Conservation (phyloP, 2,329 filamentous ascomycete genomes). For the Teratosphaeriaceae sp. region DNA sequence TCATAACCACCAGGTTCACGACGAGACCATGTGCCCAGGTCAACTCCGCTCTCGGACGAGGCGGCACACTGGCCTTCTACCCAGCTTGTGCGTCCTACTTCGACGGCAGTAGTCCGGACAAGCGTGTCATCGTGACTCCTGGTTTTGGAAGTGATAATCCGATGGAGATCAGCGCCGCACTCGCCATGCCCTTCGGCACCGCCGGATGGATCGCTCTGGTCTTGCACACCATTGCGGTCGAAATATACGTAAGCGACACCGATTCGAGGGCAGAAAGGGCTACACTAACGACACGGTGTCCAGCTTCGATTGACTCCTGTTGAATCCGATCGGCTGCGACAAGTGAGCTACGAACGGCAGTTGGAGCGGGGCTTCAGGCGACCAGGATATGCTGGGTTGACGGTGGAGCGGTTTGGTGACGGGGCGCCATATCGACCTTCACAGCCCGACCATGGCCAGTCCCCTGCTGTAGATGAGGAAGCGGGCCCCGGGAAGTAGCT, state of each 20-base stretch:
- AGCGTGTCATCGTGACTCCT: constrained; percentile 32
- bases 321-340: constrained; percentile 48
- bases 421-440: constrained; percentile 15
- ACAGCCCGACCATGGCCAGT: too few relatives aligned
- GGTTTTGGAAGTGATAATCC: constrained; percentile 17
- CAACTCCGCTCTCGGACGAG: constrained; percentile 30
- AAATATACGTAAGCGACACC: constrained; percentile 35
- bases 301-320: constrained; percentile 44
- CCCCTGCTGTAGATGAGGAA: too few relatives aligned
- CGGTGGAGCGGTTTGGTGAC: constrained; percentile 32
- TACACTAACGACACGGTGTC: not conserved
- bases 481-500: too few relatives aligned
- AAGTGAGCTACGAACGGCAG: constrained; percentile 51
- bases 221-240: constrained; percentile 42
- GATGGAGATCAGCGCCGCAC: constrained; percentile 35
- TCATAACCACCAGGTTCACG: constrained; percentile 28
- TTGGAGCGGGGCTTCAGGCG: constrained; percentile 46
- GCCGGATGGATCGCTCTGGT: constrained; percentile 48
- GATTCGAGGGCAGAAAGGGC: too few relatives aligned
- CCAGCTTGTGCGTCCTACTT: constrained; percentile 35
- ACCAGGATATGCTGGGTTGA: constrained; percentile 43
- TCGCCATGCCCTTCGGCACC: constrained; percentile 47
- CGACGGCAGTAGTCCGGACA: not conserved
- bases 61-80: constrained; percentile 31
- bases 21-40: constrained; percentile 46